phyloP scores from a whole-genome alignment of 345 rosid genomes.

The Lagerstroemia speciosa region DNA sequence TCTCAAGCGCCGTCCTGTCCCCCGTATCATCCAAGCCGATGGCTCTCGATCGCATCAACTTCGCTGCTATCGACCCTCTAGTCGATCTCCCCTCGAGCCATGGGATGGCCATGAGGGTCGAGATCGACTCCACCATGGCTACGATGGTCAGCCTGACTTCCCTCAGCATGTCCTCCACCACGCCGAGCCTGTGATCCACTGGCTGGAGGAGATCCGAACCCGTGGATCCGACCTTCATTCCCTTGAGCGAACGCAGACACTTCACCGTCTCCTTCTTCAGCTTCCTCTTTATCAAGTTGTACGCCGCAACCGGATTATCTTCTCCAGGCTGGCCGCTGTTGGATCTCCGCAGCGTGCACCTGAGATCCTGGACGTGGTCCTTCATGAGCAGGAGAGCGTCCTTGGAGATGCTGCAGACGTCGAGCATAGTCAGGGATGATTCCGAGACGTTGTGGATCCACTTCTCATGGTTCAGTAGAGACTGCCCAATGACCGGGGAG shows the following conservation, averaged over 20 bases:
- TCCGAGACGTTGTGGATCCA: constrained; percentile 53
- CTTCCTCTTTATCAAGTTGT: constrained; percentile 44
- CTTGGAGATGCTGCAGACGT: constrained; percentile 45
- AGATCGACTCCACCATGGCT: constrained; percentile 48
- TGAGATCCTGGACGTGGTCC: constrained; percentile 48
- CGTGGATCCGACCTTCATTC: constrained; percentile 24
- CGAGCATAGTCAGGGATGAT: constrained; percentile 62
- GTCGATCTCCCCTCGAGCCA: constrained; percentile 50
- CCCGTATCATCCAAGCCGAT: constrained; percentile 26
- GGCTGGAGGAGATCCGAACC: constrained; percentile 13
- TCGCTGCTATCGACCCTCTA: constrained; percentile 34
- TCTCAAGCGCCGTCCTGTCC: constrained; percentile 45
- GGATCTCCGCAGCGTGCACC: constrained; percentile 35
- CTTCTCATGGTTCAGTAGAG: constrained; percentile 35
- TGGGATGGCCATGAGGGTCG: constrained; percentile 52
- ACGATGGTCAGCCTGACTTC: constrained; percentile 48
- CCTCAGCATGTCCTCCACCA: constrained; percentile 44
- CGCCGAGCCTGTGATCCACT: constrained; percentile 23
- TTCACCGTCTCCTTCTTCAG: constrained; percentile 63
- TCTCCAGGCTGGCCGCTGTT: constrained; percentile 26
- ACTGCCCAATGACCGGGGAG: constrained; percentile 41
- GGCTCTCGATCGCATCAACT: constrained; percentile 26
- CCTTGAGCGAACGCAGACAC: constrained; percentile 43
- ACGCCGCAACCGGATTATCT: constrained; percentile 34
- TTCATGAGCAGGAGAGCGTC: constrained; percentile 55